A percentile compares a stretch with the other conserved stretches of the same genome.
Evolutionary conservation across 73 alveolate genomes (phyloP).

Genomic region (Effrenium voratum): DNA sequence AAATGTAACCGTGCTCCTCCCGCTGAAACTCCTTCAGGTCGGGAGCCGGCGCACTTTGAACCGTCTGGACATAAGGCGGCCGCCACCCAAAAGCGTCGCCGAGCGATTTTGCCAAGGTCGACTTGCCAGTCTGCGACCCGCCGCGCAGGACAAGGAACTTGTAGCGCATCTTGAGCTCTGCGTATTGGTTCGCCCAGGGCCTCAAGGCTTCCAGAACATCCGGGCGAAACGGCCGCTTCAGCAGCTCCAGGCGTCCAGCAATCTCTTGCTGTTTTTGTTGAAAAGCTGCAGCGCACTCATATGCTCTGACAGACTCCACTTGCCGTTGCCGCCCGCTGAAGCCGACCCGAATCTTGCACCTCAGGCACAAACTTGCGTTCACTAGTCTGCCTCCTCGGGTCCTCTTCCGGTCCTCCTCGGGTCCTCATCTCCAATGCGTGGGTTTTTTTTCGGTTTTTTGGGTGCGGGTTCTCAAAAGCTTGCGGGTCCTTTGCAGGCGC

Average conservation of each 20-base stretch:
- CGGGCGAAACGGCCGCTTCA: too few species aligned
- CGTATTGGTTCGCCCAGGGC: not conserved
- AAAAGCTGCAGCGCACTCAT: not conserved
- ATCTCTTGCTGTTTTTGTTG: not conserved
- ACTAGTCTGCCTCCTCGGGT: not conserved
- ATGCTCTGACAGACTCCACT: not conserved
- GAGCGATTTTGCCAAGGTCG: constrained; percentile 24
- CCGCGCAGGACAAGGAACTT: constrained; percentile 51
- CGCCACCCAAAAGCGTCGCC: not conserved
- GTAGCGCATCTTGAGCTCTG: not conserved
- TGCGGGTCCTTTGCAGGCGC: too few species aligned
- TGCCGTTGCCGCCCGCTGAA: too few species aligned
- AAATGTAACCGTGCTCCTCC: not conserved
- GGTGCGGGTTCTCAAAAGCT: too few species aligned
- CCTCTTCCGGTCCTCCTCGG: not conserved
- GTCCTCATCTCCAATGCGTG: not conserved
- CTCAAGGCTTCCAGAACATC: not conserved
- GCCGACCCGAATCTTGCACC: too few species aligned
- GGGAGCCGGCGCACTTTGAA: constrained; percentile 26
- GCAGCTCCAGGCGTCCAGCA: too few species aligned
- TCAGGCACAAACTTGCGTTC: not conserved
- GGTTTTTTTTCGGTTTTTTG: too few species aligned
- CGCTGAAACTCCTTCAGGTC: not conserved
- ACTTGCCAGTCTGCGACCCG: constrained; percentile 40
- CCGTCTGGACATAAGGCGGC: constrained; percentile 27